Percentiles rank a stretch among this genome's conserved stretches.
phyloP scores from a whole-genome alignment of 352 stramenopile genomes.

The Globisporangium echinulatum region DNA sequence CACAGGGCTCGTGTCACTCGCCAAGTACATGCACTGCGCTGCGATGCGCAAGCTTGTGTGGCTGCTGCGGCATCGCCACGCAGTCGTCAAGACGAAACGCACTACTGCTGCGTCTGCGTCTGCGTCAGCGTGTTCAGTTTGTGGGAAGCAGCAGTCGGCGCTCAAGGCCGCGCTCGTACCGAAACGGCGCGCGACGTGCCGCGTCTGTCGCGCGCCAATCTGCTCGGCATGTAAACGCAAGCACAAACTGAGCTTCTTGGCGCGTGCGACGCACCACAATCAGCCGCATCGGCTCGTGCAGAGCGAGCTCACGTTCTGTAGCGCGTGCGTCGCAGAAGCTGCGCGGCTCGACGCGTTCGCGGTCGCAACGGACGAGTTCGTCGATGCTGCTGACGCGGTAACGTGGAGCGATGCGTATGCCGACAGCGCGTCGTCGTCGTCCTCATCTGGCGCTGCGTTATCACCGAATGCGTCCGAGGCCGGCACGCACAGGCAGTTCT shows the following conservation, averaged over 20 bases:
- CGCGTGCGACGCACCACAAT: constrained; percentile 10
- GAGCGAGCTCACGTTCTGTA: constrained; percentile 30
- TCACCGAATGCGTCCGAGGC: no score
- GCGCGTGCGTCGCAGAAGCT: constrained; percentile 29
- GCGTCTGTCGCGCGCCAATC: constrained; percentile 29
- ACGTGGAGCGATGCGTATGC: constrained; percentile 7
- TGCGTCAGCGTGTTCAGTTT: constrained; percentile 16
- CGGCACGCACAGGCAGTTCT: no score
- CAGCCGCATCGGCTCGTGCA: constrained; percentile 16
- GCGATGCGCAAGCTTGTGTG: constrained; percentile 68
- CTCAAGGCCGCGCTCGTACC: constrained; percentile 19
- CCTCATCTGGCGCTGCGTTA: background rate
- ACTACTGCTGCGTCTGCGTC: background rate
- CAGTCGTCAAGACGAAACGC: background rate
- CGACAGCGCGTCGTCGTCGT: background rate
- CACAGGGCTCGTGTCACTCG: constrained; percentile 23
- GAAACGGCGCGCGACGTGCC: constrained; percentile 10
- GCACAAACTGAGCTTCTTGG: constrained; percentile 32
- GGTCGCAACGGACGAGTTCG: constrained; percentile 16
- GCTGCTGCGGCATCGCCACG: constrained; percentile 16
- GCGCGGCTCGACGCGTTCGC: constrained; percentile 22
- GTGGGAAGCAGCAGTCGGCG: constrained; percentile 17
- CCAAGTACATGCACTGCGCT: constrained; percentile 35
- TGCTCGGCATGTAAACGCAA: constrained; percentile 28
- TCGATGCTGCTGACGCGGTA: constrained; percentile 10